Conservation (phyloP, 140 eudicot genomes). For the Senecio squalidus region DNA sequence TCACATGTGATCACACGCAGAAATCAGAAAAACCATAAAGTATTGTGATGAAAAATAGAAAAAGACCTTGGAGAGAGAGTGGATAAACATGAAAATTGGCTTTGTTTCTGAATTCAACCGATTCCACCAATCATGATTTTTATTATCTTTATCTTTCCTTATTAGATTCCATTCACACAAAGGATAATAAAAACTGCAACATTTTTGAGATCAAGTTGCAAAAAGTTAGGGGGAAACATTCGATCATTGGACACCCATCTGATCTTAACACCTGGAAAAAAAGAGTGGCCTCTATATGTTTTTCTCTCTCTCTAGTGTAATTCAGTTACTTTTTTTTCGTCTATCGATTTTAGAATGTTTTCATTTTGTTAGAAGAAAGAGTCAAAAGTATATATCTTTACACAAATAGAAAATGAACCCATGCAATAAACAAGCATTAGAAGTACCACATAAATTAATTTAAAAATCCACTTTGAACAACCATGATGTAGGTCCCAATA, state of each 20-base stretch:
- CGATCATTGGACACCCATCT: slow-evolving; percentile 14
- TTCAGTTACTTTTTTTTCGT: too few species aligned
- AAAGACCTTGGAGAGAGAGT: background rate
- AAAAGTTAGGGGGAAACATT: background rate
- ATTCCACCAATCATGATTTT: background rate
- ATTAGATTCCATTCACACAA: background rate
- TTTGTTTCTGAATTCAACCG: background rate
- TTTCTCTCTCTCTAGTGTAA: background rate
- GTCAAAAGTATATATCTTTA: too few species aligned
- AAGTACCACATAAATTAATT: too few species aligned
- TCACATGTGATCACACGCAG: slow-evolving; percentile 9
- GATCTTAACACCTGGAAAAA: slow-evolving; percentile 21
- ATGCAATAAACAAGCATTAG: too few species aligned
- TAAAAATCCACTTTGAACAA: too few species aligned
- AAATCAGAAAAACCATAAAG: too few species aligned
- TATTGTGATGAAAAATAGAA: background rate
- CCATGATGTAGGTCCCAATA: too few species aligned
- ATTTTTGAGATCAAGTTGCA: background rate
- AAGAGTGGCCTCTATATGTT: background rate
- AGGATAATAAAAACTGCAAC: background rate
- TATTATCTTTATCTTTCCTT: background rate
- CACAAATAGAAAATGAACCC: too few species aligned
- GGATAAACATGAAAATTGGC: background rate
- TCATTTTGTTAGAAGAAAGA: too few species aligned
- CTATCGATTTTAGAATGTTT: too few species aligned